Base-by-base conservation (phyloP, 495 filamentous ascomycete species). In the Tuber indicum region DNA sequence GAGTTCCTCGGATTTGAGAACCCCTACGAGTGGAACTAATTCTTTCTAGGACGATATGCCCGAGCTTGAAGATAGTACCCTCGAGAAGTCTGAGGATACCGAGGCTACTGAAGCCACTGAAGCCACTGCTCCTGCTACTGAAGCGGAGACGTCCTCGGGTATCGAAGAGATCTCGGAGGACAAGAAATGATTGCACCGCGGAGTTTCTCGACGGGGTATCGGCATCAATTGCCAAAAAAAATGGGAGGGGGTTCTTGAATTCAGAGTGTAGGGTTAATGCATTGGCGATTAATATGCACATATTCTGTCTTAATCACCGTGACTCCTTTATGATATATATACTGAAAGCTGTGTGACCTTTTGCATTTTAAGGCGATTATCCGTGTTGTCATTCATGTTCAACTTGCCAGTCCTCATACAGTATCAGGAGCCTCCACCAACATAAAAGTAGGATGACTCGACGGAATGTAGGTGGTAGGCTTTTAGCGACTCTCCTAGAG, bases 1-100 rank as follows among this genome's bases (percentile, higher is more conserved):
- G 85, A 87, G 90, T 84, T 32, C 69, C 43, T 26, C 52, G 16
- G 14, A 66, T 17, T 17, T 36, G 36, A 16, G 32, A 66, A 66
- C 12, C 26, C 14, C 32, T 47, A 78, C 36, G 76, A 17, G 80
- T 72, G 9, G 26, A 26, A 6, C 41, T 39, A 23, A 58, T 32
- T 8, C n/a, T 43, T 58, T 7, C 39, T 36, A 82, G 74, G 81
- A 83, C 1, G 82, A 83, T n/a, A 82, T 83, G 78, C 82, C 82
- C 19, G 82, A 83, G 66, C 81, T 83, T 42, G 82, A 83, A 72
- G 81, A 69, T 10, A 72, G 71, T 45, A 14, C 70, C 26, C 42
- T 39, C 8, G 70, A 41, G 21, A 74, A 58, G 49, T 44, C 39
- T 23, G 44, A 73, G 69, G 43, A 70, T 43, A 8, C 72, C n/a